A percentile compares a stretch with the other conserved stretches of the same genome.
phyloP scores from a whole-genome alignment of 2,329 filamentous ascomycete species.

The Colletotrichum orbiculare region DNA sequence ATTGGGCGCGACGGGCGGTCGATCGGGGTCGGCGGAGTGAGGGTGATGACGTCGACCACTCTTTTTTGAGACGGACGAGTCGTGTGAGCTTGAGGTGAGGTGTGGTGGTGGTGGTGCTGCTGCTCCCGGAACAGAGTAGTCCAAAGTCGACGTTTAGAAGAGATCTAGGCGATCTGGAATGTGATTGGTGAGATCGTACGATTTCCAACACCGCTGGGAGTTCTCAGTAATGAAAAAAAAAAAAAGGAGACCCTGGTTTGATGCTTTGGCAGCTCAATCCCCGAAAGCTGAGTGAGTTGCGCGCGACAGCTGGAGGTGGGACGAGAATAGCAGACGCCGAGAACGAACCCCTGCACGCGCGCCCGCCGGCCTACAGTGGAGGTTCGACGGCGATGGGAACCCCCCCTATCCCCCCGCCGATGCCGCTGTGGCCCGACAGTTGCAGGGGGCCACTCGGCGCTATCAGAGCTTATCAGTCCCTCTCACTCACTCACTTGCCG shows the following conservation, averaged over 20 bases:
- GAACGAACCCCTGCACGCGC: constrained; percentile 18
- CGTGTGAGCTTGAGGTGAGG: no score
- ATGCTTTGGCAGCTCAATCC: constrained; percentile 22
- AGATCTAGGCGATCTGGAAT: background rate
- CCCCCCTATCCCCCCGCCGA: background rate
- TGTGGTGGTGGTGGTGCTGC: no score
- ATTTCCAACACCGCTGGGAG: background rate
- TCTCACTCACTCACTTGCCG: background rate
- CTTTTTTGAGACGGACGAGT: no score
- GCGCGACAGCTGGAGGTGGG: constrained; percentile 15
- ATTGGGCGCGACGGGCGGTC: constrained; percentile 14
- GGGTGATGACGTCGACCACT: constrained; percentile 27
- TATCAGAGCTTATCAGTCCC: constrained; percentile 33
- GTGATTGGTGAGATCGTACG: constrained; percentile 33
- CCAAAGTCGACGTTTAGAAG: no score
- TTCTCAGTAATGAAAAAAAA: background rate
- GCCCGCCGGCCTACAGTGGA: constrained; percentile 6
- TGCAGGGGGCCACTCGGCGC: constrained; percentile 22
- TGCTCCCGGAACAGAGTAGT: no score
- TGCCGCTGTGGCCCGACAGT: constrained; percentile 23
- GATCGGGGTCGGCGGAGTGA: constrained; percentile 9
- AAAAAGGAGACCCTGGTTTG: constrained; percentile 14
- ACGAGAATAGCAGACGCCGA: constrained; percentile 32
- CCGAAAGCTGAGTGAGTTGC: constrained; percentile 25
- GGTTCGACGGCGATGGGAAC: background rate